Evolutionary conservation across 495 filamentous ascomycete species (phyloP), one percentile per base, ranked within the genome.

Genomic region (Xylaria telfairii): DNA sequence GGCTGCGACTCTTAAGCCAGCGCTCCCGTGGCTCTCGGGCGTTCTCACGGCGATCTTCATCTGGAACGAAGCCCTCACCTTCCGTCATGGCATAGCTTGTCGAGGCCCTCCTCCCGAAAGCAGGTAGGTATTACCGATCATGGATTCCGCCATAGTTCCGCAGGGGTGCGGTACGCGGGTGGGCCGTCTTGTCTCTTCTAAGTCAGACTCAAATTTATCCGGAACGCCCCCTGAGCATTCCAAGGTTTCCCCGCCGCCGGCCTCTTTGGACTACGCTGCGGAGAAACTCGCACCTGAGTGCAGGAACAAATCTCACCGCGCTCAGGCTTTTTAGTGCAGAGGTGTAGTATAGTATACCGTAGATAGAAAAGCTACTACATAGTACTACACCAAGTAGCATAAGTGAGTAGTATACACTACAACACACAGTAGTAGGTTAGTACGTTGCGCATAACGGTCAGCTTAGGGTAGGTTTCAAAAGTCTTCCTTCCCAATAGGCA

Each of bases 11-110:
- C 61, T 70, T 70, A 59, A 63, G 60, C 34, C 49, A 57, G 51
- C 41, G 10, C 49, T 34, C 26, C 51, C 17, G 30, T 19, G 19
- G 37, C 30, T 15, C 57, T 44, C 26, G 19, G 26, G 19, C 44
- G 8, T 32, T 1, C 2, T 28, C 13, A 32, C 15, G 32, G n/a
- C 24, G 12, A 30, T 28, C 49, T 54, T 64, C 68, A 42, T 54
- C 34, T 44, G 60, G 68, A 64, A 62, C 26, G 53, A 47, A 64
- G 34, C 10, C 34, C 21, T 70, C 47, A 41, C 44, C 32, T 70
- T 70, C 68, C 56, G 68, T 41, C 59, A 63, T 42, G 67, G 67
- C 41, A 69, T 24, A 47, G 67, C 51, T 62, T 17, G 67, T 26
- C 21, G 17, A 46, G 17, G 21, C 32, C 30, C 44, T 32, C 56